A percentile compares a stretch with the other conserved stretches of the same genome.
phyloP scores from a whole-genome alignment of 1,139 yeast genomes.

The Trichomonascaceae sp. region DNA sequence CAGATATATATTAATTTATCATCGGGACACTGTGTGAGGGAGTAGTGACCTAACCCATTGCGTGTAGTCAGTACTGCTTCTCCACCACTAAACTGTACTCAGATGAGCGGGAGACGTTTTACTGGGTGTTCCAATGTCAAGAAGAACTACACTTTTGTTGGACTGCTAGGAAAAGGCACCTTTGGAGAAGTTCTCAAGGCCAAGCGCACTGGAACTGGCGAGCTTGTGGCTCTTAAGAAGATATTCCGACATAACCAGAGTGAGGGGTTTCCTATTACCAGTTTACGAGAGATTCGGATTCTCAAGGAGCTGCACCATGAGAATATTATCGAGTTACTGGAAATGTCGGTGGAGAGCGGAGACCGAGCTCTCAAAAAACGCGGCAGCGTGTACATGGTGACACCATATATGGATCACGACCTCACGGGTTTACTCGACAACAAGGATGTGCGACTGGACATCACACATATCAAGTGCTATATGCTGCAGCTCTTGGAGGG shows the following conservation, averaged over 20 bases:
- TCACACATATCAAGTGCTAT: constrained; percentile 71
- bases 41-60: too few species aligned
- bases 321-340: constrained; percentile 67
- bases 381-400: constrained; percentile 61
- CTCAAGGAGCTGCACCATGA: constrained; percentile 56
- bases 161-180: constrained; percentile 85
- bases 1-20: too few species aligned
- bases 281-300: constrained; percentile 82
- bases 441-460: constrained; percentile 48
- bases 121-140: background rate
- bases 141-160: constrained; percentile 20
- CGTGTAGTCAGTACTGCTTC: too few species aligned
- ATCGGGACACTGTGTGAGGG: too few species aligned
- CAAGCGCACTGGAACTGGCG: constrained; percentile 32
- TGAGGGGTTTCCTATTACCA: constrained; percentile 92
- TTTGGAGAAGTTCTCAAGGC: constrained; percentile 77
- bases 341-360: constrained; percentile 57
- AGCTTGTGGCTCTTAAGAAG: constrained; percentile 74
- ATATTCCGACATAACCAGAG: constrained; percentile 71
- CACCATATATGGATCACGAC: constrained; percentile 91
- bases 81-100: too few species aligned
- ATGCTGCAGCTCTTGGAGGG: constrained; percentile 71
- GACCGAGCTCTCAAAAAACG: constrained; percentile 18
- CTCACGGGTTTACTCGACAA: constrained; percentile 85
- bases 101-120: background rate